Evolutionary conservation across 2,329 filamentous ascomycete genomes (phyloP), one percentile per base, ranked within the genome.

Genomic region (Aspergillus versicolor): DNA sequence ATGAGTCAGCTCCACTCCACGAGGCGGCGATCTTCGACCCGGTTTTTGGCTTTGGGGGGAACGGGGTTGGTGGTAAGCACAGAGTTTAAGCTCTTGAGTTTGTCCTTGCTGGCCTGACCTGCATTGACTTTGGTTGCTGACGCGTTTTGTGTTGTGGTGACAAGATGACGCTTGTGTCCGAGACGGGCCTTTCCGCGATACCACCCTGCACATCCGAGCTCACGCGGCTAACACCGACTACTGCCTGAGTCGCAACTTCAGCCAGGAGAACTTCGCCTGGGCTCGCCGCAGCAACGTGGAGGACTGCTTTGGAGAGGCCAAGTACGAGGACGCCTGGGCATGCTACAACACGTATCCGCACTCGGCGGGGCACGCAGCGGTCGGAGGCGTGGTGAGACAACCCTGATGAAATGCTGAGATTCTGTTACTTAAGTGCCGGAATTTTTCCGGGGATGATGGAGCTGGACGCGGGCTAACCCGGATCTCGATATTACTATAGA

Each of bases 271-370:
- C 32, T 55, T 48, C 17, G 40, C 11, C 4, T 55, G 53, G 53
- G 53, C 45, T 3, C 37, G 44, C 11, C 45, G 53, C 3, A 43
- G 27, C 19, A 44, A 55, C 15, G 21, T 55, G 4, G 53, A 55
- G 8, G 40, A 32, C 7, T 55, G 53, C 12, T 38, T 27, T 44
- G 27, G 21, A 8, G 13, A 38, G 11, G 5, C 12, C 5, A 21
- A 55, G 15, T 55, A 55, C 19, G 27, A 19, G 34, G 53, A 15
- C 5, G 53, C 53, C 3, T 55, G 53, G 53, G n/a, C 8, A 19
- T 55, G 53, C 45, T 55, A 55, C 34, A 49, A 55, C 40, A 9
- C 11, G 13, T 50, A 50, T 34, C 53, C 53, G 40, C 53, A 55
- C 45, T 24, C 38, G 24, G 53, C 53, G 40, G 53, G 53, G 30